Conservation (phyloP, 805 yeast species). For the Groenewaldozyma salmanticensis region DNA sequence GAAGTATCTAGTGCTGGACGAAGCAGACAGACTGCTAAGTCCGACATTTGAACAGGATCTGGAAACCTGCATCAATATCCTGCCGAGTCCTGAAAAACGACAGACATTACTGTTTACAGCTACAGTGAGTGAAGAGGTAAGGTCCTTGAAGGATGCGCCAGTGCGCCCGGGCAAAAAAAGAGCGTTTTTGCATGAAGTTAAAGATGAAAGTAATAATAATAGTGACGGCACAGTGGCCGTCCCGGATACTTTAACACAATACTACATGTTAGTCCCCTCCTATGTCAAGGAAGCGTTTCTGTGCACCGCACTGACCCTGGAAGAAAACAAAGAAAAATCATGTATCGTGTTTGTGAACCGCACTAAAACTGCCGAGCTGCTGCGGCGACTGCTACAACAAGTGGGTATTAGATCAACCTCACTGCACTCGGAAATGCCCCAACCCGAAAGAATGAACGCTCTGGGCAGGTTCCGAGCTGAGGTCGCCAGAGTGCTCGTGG, state of each 20-base stretch:
- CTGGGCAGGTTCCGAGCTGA: constrained; percentile 88
- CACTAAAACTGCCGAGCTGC: constrained; percentile 79
- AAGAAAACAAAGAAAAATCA: constrained; percentile 52
- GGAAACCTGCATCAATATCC: constrained; percentile 54
- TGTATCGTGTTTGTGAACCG: constrained; percentile 87
- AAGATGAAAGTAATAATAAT: constrained; percentile 25
- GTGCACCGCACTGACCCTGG: constrained; percentile 53
- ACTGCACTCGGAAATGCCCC: constrained; percentile 91
- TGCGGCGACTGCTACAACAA: constrained; percentile 64
- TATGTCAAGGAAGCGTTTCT: constrained; percentile 86
- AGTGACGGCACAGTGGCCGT: constrained; percentile 66
- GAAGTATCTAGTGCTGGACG: constrained; percentile 81
- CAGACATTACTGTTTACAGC: constrained; percentile 93
- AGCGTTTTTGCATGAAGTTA: constrained; percentile 62
- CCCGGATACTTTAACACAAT: constrained; percentile 59
- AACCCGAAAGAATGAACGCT: constrained; percentile 81
- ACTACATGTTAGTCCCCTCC: constrained; percentile 70
- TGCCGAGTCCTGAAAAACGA: constrained; percentile 64
- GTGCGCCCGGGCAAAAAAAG: constrained; percentile 46
- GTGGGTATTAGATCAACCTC: constrained; percentile 79
- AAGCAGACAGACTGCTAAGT: constrained; percentile 86
- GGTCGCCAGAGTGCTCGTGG: constrained; percentile 85
- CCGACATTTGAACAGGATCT: constrained; percentile 76
- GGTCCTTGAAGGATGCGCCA: constrained; percentile 61
- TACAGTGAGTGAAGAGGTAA: constrained; percentile 86